Percentiles rank a stretch among this genome's conserved stretches.
Conservation (phyloP, 2,329 filamentous ascomycete species). For the Ascocoryne sarcoides region DNA sequence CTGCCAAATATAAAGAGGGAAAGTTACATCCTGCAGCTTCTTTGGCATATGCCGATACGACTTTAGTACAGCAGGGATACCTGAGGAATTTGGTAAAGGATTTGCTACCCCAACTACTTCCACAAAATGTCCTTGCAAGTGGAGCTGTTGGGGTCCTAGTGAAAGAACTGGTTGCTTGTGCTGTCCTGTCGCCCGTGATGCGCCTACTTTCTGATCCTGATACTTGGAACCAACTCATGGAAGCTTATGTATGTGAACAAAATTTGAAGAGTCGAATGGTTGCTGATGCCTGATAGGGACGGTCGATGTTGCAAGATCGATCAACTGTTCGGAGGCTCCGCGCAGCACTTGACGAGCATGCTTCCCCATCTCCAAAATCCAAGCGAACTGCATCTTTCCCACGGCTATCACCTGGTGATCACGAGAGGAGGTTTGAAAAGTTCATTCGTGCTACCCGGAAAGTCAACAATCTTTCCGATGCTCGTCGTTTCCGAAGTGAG, state of each 20-base stretch:
- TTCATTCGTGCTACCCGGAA: constrained; percentile 86
- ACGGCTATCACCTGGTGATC: constrained; percentile 70
- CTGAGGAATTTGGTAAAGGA: constrained; percentile 65
- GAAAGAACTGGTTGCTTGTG: constrained; percentile 85
- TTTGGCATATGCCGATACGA: constrained; percentile 74
- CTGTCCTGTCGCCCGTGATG: constrained; percentile 76
- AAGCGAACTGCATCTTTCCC: constrained; percentile 64
- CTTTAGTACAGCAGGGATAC: constrained; percentile 80
- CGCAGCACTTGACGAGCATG: constrained; percentile 88
- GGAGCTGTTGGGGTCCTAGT: constrained; percentile 72
- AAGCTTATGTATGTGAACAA: constrained; percentile 54
- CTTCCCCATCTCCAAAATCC: constrained; percentile 65
- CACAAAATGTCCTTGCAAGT: constrained; percentile 66
- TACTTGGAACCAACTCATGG: constrained; percentile 95
- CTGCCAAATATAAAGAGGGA: constrained; percentile 84
- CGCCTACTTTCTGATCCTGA: constrained; percentile 81
- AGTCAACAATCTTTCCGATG: constrained; percentile 86
- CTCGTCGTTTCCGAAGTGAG: constrained; percentile 83
- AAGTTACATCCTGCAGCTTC: constrained; percentile 81
- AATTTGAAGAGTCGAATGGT: not conserved
- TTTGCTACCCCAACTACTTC: constrained; percentile 67
- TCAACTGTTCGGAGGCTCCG: constrained; percentile 90
- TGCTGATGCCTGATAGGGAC: constrained; percentile 41
- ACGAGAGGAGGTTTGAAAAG: constrained; percentile 86
- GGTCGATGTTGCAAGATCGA: constrained; percentile 83